Evolutionary conservation across 192 early-diverging fungal species (phyloP), one percentile per base, ranked within the genome.

Genomic region (Borealophlyctis nickersoniae): DNA sequence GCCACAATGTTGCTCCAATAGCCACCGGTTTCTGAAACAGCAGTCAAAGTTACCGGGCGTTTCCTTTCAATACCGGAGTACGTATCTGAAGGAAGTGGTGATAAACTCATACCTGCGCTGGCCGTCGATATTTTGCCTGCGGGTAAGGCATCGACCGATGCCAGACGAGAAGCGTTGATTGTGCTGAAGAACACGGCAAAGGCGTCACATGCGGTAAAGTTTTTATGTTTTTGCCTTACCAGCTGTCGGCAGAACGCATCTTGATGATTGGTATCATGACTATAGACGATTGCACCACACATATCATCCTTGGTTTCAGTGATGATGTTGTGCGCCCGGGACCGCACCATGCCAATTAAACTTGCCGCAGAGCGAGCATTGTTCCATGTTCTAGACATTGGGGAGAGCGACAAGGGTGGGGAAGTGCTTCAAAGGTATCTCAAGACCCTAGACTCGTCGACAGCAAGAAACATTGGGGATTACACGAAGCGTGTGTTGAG

Each of bases 301-400:
- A 71, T 91, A 49, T 56, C 56, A 3, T 45, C 68, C 0, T 52
- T 92, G 7, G 82, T 95, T 9, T 77, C 86, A 0, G 77, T 82
- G 0, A 77, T 87, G 3, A 89, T 96, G 83, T 58, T 66, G 2
- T 81, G 77, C 67, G 91, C 90, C 14, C 86, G 90, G 13, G 90
- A 92, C 60, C 85, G 92, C 49, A 87, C 81, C 22, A 82, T 90
- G 36, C 85, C 91, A 4, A 81, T 96, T 55, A 96, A 96, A 70
- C 66, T 93, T 49, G 89, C 92, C 3, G 87, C 91, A 0, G 94
- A 96, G 72, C 80, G 90, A 19, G 81, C 91, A 4, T 68, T 95
- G 63, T 60, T 94, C 28, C 84, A 91, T 56, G 56, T 85, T 14
- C 62, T 96, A 33, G 77, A 88, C 23, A 63, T 95, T 57, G 80